These are phyloP conservation scores for Metarhizium anisopliae DNA, from an alignment of 2,329 filamentous ascomycete genomes.

Conservation along the genomic window DNA sequence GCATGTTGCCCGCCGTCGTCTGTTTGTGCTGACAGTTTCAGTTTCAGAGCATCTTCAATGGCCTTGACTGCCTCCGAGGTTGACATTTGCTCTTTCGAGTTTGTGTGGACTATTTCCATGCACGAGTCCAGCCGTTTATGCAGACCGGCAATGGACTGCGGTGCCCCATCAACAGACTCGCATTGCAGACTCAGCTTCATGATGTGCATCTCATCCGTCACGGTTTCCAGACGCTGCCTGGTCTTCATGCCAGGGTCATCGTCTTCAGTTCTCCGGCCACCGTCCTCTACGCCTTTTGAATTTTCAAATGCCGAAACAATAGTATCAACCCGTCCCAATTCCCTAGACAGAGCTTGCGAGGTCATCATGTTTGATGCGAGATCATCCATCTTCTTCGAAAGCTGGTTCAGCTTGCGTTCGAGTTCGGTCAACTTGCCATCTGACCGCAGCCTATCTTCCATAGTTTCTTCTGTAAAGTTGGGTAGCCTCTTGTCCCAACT, in stretches of 20 bases:
- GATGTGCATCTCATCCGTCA: neutral
- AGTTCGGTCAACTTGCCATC: neutral
- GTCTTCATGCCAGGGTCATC: neutral
- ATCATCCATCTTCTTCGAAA: neutral
- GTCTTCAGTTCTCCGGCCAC: neutral
- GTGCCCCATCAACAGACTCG: neutral
- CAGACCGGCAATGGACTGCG: neutral
- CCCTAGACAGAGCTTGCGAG: neutral
- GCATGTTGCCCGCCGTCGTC: neutral
- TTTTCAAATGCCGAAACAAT: neutral
- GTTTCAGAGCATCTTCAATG: neutral
- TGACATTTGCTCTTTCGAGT: slow-evolving; percentile 1
- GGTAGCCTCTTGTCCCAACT: slow-evolving; percentile 2
- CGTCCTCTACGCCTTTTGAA: neutral
- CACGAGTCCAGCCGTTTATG: neutral
- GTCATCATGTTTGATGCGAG: neutral
- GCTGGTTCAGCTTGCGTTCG: neutral
- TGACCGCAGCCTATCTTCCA: neutral
- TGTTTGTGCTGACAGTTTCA: neutral
- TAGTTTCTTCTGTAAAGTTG: neutral
- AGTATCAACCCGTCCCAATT: slow-evolving; percentile 4
- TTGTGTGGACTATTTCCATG: neutral
- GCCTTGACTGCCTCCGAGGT: neutral
- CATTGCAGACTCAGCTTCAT: neutral
- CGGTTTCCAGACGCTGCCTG: neutral